Conservation (phyloP, 305 asterid species). For the Salvia sclarea region DNA sequence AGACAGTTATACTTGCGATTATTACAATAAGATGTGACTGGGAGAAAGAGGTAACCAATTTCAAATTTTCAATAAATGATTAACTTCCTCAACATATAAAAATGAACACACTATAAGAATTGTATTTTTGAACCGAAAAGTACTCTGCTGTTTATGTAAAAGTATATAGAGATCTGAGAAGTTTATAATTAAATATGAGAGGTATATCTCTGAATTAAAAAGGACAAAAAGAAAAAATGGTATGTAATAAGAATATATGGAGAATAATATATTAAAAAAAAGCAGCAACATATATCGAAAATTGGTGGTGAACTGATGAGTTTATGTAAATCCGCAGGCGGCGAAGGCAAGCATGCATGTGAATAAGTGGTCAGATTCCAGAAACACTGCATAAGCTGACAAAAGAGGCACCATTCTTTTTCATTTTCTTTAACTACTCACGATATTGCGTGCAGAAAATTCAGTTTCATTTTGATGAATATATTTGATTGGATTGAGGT, state of each 20-base stretch:
- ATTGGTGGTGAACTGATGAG: not conserved
- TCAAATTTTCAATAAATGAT: not conserved
- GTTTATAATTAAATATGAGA: not conserved
- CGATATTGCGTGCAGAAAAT: too few species aligned
- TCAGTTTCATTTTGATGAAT: too few species aligned
- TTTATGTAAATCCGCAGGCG: slow-evolving; percentile 51
- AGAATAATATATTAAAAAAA: too few species aligned
- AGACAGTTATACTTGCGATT: slow-evolving; percentile 59
- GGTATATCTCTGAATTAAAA: not conserved
- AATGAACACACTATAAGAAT: too few species aligned
- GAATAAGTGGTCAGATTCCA: slow-evolving; percentile 46
- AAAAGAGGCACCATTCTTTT: too few species aligned
- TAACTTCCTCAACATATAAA: not conserved
- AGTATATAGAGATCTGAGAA: too few species aligned
- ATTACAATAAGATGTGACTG: slow-evolving; percentile 67
- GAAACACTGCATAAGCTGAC: slow-evolving; percentile 27
- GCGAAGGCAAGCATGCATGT: slow-evolving; percentile 50
- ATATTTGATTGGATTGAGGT: too few species aligned
- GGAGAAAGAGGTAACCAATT: slow-evolving; percentile 62
- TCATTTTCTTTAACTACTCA: too few species aligned
- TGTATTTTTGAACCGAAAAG: too few species aligned
- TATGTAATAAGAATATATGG: not conserved
- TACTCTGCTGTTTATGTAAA: too few species aligned
- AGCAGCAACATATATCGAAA: too few species aligned
- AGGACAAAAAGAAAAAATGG: not conserved